These are phyloP conservation scores for Solanum habrochaites DNA, from an alignment of 257 asterid species.

Conservation along the genomic window DNA sequence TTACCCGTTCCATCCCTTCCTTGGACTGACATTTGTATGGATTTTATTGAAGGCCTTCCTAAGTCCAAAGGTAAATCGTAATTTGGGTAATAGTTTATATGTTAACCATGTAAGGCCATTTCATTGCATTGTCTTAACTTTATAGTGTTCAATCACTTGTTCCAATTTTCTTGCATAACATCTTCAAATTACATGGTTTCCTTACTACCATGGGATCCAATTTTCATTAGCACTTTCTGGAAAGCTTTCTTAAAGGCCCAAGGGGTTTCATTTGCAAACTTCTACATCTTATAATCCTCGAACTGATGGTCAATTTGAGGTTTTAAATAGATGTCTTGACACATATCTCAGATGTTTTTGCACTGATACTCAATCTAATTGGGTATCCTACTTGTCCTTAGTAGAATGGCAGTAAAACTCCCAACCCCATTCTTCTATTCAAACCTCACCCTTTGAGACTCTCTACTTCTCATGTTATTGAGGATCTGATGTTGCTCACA, in stretches of 20 bases:
- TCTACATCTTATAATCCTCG: background rate
- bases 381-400: background rate
- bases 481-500: background rate
- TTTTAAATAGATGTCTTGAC: too few relatives aligned
- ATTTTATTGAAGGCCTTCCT: background rate
- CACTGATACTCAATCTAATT: background rate
- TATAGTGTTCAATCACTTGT: background rate
- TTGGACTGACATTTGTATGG: background rate
- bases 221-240: background rate
- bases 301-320: background rate
- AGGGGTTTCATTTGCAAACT: background rate
- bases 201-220: background rate
- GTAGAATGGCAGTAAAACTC: background rate
- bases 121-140: background rate
- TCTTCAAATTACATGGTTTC: background rate
- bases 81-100: background rate
- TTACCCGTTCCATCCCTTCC: background rate
- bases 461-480: background rate
- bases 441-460: background rate
- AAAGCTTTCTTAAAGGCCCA: background rate
- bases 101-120: background rate
- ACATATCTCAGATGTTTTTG: background rate
- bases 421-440: background rate
- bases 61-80: background rate
- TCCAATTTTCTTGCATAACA: background rate